Base-by-base conservation (phyloP, 1,284 basidiomycete species). In the Porogramme epimiltina region DNA sequence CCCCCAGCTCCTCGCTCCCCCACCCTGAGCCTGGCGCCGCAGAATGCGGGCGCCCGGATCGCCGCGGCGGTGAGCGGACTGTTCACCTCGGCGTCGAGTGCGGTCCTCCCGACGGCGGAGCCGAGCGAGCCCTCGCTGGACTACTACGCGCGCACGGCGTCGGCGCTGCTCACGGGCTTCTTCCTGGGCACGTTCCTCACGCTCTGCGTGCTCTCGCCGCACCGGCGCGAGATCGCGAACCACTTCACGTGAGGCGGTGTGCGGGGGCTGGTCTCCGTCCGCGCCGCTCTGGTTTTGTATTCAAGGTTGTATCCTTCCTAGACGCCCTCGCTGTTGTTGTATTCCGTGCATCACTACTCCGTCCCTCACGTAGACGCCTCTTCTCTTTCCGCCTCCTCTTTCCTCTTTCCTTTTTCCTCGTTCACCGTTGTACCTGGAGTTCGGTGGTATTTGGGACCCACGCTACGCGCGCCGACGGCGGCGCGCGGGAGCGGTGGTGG, bases 101-200 rank as follows among this genome's bases (percentile, higher is more conserved):
- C 33, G 22, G 34, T 18, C 34, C 34, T 15, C 34, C 6, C 34
- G 34, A n/a, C 34, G 34, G n/a, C 34, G 13, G 10, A 6, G 13
- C 9, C 16, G 34, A 37, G 6, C 23, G n/a, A 55, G 36, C 49
- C 53, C 19, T 52, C 45, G 49, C 50, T 56, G 41, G 63, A 67
- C 22, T 60, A 56, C 46, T 62, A 66, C 58, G 65, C 65, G 49
- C 60, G 62, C 24, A 69, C 69, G 24, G 68, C 69, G 50, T 72
- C 68, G 39, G 68, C 68, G 54, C 63, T 71, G 51, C 55, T 72
- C 52, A 69, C 71, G 10, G 70, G 70, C 36, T 67, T 73, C 51
- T 62, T 71, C 53, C 62, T 71, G 26, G 71, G 71, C 46, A 66
- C 70, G 36, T 69, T 72, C 58, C 57, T 70, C 55, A 66, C 71